Evolutionary conservation across 805 yeast genomes (phyloP), one percentile per base, ranked within the genome.

Genomic region (Diddensiella transvaalensis): DNA sequence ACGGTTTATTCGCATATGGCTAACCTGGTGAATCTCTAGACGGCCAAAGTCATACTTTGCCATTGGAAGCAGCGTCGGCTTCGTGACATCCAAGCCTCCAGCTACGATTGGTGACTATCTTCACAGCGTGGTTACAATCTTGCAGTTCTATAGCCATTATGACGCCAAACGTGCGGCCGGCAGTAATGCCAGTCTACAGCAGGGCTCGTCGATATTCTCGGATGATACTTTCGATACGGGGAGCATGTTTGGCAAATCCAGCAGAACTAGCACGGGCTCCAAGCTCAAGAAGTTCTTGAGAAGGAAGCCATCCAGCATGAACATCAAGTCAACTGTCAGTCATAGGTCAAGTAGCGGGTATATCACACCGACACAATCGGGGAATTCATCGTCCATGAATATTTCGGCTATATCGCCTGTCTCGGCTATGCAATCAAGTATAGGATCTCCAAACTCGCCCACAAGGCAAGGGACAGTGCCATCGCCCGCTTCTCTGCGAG

Each of bases 1-100:
- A 29, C 32, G n/a, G n/a, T n/a, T n/a, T n/a, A n/a, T n/a, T n/a
- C n/a, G n/a, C n/a, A n/a, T n/a, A n/a, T n/a, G n/a, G n/a, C n/a
- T n/a, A n/a, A n/a, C n/a, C n/a, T n/a, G n/a, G n/a, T 10, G 13
- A 29, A 8, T 35, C 8, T 35, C 17, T 8, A 19, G 48, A 4
- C 47, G 49, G n/a, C 26, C 39, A 11, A 39, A 32, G 41, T 50
- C 54, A n/a, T 53, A 50, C 41, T 53, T 42, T 30, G n/a, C 40
- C 8, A 26, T 50, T 11, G 56, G 56, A 10, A 32, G 38, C 13
- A 19, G 48, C 23, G 40, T 53, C 19, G 46, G 48, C 17, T 17
- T n/a, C 15, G 13, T 50, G 29, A 23, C 39, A 13, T 40, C 36
- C 29, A 19, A 35, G 18, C 11, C 30, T 11, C 37, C 33, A 22